phyloP scores from a whole-genome alignment of 2,329 filamentous ascomycete genomes.

The Didymella pomorum region DNA sequence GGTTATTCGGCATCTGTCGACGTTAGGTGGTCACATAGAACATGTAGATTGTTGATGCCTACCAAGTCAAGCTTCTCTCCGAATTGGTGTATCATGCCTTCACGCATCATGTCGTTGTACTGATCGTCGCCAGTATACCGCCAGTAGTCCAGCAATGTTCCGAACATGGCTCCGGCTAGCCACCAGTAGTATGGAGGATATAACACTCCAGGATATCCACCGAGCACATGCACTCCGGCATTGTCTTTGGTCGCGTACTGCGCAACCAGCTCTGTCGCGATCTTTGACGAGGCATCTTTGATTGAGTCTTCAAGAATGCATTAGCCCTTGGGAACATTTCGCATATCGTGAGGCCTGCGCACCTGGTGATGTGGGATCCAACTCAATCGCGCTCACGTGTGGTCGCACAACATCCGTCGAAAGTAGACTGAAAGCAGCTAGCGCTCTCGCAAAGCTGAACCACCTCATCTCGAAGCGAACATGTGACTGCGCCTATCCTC shows the following conservation, averaged over 20 bases:
- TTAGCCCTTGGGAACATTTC: neutral
- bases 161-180: constrained; percentile 77
- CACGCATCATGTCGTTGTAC: constrained; percentile 72
- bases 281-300: constrained; percentile 54
- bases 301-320: constrained; percentile 51
- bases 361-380: constrained; percentile 40
- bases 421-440: constrained; percentile 38
- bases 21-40: neutral
- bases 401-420: constrained; percentile 31
- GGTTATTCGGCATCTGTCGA: constrained; percentile 44
- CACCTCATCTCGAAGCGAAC: constrained; percentile 34
- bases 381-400: constrained; percentile 30
- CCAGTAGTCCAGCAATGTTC: constrained; percentile 82
- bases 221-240: constrained; percentile 51
- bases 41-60: neutral
- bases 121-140: constrained; percentile 77
- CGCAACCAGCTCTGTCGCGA: constrained; percentile 59
- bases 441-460: constrained; percentile 38
- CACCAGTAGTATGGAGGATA: constrained; percentile 68
- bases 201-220: constrained; percentile 54
- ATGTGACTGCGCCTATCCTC: constrained; percentile 24
- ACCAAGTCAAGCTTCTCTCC: constrained; percentile 42
- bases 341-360: neutral
- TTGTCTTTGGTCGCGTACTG: constrained; percentile 61
- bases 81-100: constrained; percentile 52